Conservation (phyloP, 75 land plant species). For the Selaginella tamariscina region DNA sequence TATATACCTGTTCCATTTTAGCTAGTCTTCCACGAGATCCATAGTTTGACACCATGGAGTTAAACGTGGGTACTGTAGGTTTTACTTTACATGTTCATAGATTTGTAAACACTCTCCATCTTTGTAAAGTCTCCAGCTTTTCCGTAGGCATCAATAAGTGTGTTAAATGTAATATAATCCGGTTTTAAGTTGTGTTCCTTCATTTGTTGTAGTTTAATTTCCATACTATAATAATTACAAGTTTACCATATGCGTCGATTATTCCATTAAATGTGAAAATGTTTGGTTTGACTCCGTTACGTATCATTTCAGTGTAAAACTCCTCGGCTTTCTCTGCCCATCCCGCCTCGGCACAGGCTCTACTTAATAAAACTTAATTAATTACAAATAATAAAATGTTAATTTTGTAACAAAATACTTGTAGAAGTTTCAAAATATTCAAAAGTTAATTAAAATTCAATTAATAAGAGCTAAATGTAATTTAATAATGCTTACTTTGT, state of each 20-base stretch:
- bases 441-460: too few species aligned
- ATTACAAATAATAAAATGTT: too few species aligned
- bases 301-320: slow-evolving; percentile 60
- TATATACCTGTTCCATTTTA: too few species aligned
- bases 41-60: slow-evolving; percentile 76
- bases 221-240: slow-evolving; percentile 67
- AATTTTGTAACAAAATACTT: too few species aligned
- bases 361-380: too few species aligned
- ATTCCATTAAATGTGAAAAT: slow-evolving; percentile 76
- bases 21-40: slow-evolving; percentile 69
- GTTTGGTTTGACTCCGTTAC: slow-evolving; percentile 46
- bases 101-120: slow-evolving; percentile 86
- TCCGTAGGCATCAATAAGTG: slow-evolving; percentile 86
- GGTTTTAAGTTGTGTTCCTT: slow-evolving; percentile 47
- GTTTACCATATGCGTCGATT: slow-evolving; percentile 92
- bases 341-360: slow-evolving; percentile 78
- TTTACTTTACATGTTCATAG: slow-evolving; percentile 48
- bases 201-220: slow-evolving; percentile 48
- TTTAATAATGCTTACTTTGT: too few species aligned
- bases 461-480: too few species aligned
- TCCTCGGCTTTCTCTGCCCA: slow-evolving; percentile 47
- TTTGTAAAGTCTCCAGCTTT: slow-evolving; percentile 53
- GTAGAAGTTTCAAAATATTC: too few species aligned
- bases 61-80: slow-evolving; percentile 63
- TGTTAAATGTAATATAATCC: slow-evolving; percentile 67